phyloP scores from a whole-genome alignment of 148 eudicot species.

The Rhododendron ovatum region DNA sequence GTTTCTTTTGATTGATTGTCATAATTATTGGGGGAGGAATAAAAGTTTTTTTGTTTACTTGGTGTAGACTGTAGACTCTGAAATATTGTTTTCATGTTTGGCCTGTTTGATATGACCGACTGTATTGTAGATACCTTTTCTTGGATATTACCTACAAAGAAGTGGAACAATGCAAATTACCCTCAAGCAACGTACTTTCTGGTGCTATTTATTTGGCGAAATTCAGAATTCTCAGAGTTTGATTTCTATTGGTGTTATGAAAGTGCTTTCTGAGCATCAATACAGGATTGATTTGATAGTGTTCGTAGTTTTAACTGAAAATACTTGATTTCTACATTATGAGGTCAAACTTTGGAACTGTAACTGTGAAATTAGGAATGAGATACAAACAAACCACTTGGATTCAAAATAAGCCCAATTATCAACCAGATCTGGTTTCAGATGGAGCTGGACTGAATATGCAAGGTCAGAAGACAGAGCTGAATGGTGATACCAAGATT shows the following conservation, averaged over 20 bases:
- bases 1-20: not conserved
- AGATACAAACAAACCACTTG: not conserved
- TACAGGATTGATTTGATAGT: not conserved
- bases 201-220: not conserved
- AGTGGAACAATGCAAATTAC: not conserved
- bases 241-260: not conserved
- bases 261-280: not conserved
- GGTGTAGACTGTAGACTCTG: not conserved
- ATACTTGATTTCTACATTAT: not conserved
- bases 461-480: not conserved
- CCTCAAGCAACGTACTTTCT: not conserved
- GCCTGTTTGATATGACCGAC: not conserved
- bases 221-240: too few species aligned
- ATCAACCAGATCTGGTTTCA: not conserved
- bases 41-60: not conserved
- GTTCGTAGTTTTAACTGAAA: not conserved
- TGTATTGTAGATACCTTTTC: not conserved
- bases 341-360: not conserved
- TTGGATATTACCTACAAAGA: not conserved
- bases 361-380: not conserved
- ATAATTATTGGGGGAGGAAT: not conserved
- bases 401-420: not conserved
- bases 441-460: not conserved
- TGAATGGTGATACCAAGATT: not conserved
- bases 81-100: not conserved